Evolutionary conservation across 2,329 filamentous ascomycete species (phyloP).

Genomic region (Albophoma yamanashiensis): DNA sequence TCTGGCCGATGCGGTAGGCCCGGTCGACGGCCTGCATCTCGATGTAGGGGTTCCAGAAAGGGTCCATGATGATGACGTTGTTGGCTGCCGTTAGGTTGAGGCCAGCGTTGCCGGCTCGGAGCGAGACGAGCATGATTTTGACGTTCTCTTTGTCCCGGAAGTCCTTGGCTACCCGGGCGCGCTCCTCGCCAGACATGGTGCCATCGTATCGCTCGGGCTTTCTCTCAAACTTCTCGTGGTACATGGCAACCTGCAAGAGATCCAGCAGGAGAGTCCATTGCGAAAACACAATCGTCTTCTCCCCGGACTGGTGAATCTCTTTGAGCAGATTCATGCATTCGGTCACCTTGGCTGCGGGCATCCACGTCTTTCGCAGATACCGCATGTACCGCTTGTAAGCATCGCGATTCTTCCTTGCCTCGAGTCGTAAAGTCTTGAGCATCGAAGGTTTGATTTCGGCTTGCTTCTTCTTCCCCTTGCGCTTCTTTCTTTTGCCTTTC

Average conservation of each 20-base stretch:
- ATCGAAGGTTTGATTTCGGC: conserved; percentile 38
- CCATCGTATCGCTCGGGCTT: conserved; percentile 69
- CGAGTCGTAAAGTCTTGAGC: conserved; percentile 55
- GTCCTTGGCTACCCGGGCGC: conserved; percentile 56
- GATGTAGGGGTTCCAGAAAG: conserved; percentile 90
- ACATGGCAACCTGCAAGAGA: conserved; percentile 61
- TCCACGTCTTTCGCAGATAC: conserved; percentile 57
- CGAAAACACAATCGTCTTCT: conserved; percentile 66
- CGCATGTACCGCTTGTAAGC: conserved; percentile 60
- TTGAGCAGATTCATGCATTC: conserved; percentile 65
- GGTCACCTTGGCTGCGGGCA: conserved; percentile 73
- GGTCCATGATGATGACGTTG: conserved; percentile 82
- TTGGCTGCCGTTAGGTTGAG: conserved; percentile 77
- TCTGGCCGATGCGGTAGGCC: conserved; percentile 79
- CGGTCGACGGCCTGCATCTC: conserved; percentile 90
- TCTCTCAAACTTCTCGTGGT: conserved; percentile 49
- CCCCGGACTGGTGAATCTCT: conserved; percentile 49
- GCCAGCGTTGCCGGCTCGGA: conserved; percentile 73
- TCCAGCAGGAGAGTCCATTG: conserved; percentile 71
- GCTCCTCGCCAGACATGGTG: conserved; percentile 57
- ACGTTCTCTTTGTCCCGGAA: conserved; percentile 56
- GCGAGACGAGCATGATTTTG: conserved; percentile 70
- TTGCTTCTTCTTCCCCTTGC: conserved; percentile 28
- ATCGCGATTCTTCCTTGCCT: conserved; percentile 51
- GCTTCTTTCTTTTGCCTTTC: conserved; percentile 20